Evolutionary conservation across 768 basidiomycete species (phyloP).

Genomic region (Kwoniella mangroviensis): DNA sequence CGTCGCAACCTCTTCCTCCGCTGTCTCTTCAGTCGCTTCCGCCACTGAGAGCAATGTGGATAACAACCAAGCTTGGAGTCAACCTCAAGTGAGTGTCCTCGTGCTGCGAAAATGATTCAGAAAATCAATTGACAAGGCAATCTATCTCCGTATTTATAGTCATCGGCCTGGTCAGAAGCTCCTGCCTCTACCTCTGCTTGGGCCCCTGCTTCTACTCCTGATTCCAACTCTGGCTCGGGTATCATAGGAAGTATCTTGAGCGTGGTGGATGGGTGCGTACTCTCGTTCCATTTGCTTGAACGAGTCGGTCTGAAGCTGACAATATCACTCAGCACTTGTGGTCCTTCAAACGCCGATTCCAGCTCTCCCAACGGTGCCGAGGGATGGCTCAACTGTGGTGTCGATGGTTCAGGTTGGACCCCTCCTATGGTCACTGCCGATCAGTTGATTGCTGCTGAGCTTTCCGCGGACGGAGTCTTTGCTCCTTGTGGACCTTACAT

Average conservation of each 20-base stretch:
- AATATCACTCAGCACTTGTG: slow-evolving; percentile 37
- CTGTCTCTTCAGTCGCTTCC: slow-evolving; percentile 15
- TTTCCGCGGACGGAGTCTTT: slow-evolving; percentile 45
- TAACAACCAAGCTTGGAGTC: slow-evolving; percentile 12
- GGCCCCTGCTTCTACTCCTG: slow-evolving; percentile 6
- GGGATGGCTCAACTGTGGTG: slow-evolving; percentile 78
- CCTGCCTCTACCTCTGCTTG: slow-evolving; percentile 6
- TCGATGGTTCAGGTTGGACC: slow-evolving; percentile 69
- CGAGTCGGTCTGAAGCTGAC: background rate
- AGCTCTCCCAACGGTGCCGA: slow-evolving; percentile 59
- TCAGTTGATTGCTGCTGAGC: slow-evolving; percentile 58
- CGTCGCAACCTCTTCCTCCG: slow-evolving; percentile 17
- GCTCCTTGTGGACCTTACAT: slow-evolving; percentile 52
- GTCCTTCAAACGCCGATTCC: slow-evolving; percentile 37
- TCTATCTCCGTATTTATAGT: background rate
- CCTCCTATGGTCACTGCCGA: slow-evolving; percentile 68
- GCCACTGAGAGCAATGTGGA: background rate
- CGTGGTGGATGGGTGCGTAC: slow-evolving; percentile 33
- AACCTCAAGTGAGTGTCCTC: slow-evolving; percentile 14
- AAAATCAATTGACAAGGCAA: background rate
- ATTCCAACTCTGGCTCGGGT: slow-evolving; percentile 1
- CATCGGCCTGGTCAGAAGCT: background rate
- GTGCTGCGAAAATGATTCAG: background rate
- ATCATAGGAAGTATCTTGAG: slow-evolving; percentile 15
- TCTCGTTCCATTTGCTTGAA: background rate